A percentile compares a stretch with the other conserved stretches of the same genome.
Evolutionary conservation across 352 stramenopile species (phyloP).

Genomic region (Phytophthora pisi): DNA sequence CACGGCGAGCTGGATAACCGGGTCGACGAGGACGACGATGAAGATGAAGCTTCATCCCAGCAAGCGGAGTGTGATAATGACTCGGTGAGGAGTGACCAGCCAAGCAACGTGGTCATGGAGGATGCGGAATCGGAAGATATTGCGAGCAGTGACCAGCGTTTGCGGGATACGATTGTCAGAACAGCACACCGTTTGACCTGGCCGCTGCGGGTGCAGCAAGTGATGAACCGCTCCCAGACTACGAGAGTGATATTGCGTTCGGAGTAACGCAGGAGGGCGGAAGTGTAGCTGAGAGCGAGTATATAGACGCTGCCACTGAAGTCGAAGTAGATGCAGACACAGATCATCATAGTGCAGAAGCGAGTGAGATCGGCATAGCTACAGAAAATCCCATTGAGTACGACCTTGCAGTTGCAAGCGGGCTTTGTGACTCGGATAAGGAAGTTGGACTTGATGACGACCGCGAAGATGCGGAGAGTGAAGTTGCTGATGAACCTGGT

Average conservation of each 20-base stretch:
- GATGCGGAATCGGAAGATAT: too few species aligned
- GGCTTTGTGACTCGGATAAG: neutral
- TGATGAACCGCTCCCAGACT: neutral
- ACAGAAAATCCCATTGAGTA: neutral
- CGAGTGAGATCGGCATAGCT: neutral
- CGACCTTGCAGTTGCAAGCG: neutral
- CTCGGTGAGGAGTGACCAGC: too few species aligned
- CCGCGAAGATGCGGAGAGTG: neutral
- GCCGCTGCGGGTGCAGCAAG: too few species aligned
- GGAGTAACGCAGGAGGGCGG: constrained; percentile 14
- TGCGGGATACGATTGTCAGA: too few species aligned
- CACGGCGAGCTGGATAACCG: constrained; percentile 3
- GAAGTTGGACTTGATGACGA: neutral
- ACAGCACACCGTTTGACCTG: too few species aligned
- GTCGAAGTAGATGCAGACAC: neutral
- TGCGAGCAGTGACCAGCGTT: too few species aligned
- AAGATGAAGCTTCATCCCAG: constrained; percentile 7
- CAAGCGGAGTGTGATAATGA: too few species aligned
- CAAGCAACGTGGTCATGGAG: too few species aligned
- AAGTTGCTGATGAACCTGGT: neutral
- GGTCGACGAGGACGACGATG: constrained; percentile 1
- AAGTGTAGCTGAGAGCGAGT: constrained; percentile 1
- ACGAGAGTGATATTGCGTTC: constrained; percentile 8
- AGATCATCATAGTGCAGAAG: neutral
- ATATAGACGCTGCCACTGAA: neutral